Percentiles rank a stretch among this genome's conserved stretches.
phyloP scores from a whole-genome alignment of 805 yeast genomes.

The Metschnikowia amazonensis region DNA sequence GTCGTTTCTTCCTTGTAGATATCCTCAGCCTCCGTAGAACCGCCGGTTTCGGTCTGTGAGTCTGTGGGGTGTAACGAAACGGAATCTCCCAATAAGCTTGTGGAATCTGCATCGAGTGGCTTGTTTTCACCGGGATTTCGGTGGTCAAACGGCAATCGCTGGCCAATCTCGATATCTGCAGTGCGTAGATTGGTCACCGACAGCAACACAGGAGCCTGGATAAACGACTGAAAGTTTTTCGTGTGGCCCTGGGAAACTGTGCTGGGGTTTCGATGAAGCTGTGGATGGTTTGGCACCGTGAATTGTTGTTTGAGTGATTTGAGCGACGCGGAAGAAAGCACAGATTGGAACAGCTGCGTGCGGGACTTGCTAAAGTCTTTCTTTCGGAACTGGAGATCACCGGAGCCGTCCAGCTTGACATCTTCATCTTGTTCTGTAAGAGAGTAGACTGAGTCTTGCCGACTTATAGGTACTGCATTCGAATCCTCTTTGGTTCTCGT shows the following conservation, averaged over 20 bases:
- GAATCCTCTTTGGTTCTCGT: not conserved
- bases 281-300: constrained; percentile 13
- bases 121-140: constrained; percentile 2
- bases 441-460: not conserved
- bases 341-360: constrained; percentile 43
- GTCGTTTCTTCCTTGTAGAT: constrained; percentile 34
- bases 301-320: constrained; percentile 34
- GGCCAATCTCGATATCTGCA: constrained; percentile 38
- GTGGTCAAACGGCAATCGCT: constrained; percentile 37
- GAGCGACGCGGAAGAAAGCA: constrained; percentile 41
- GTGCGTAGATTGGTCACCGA: constrained; percentile 30
- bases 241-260: constrained; percentile 13
- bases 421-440: constrained; percentile 1
- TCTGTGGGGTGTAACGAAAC: constrained; percentile 1
- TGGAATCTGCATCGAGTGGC: constrained; percentile 1
- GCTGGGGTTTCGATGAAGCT: constrained; percentile 14
- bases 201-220: constrained; percentile 44
- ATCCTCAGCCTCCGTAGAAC: constrained; percentile 19
- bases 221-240: constrained; percentile 41
- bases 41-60: not conserved
- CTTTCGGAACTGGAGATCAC: constrained; percentile 34
- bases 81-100: not conserved
- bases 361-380: constrained; percentile 35
- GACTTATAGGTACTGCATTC: constrained; percentile 1
- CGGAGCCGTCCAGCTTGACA: constrained; percentile 8